Conservation (phyloP, 2,329 filamentous ascomycete genomes). For the Pestalotiopsis sp. region DNA sequence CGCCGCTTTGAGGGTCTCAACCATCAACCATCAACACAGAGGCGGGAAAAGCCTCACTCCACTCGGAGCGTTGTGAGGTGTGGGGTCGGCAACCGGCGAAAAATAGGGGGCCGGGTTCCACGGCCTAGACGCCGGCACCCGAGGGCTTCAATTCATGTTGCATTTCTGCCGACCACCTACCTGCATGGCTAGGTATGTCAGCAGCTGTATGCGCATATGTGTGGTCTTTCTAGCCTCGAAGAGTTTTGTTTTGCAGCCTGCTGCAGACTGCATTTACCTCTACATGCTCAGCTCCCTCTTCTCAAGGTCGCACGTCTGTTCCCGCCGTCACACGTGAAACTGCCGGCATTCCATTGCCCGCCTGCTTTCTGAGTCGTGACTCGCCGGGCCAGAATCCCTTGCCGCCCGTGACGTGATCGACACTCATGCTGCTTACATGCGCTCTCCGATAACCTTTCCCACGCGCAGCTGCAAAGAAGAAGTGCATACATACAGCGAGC, state of each 20-base stretch:
- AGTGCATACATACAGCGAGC: background rate
- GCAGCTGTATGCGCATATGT: background rate
- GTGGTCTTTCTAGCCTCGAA: background rate
- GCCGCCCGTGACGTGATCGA: background rate
- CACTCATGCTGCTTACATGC: background rate
- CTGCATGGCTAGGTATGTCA: too few relatives aligned
- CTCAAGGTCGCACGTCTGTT: background rate
- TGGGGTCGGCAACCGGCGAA: slow-evolving; percentile 4
- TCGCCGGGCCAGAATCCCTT: background rate
- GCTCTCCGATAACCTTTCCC: background rate
- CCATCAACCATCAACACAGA: background rate
- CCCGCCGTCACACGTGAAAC: background rate
- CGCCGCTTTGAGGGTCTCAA: background rate
- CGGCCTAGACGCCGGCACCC: slow-evolving; percentile 4
- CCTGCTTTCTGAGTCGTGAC: background rate
- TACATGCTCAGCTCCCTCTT: background rate
- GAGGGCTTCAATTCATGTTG: background rate
- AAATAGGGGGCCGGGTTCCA: slow-evolving; percentile 5
- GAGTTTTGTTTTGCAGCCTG: background rate
- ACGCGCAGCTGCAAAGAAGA: background rate
- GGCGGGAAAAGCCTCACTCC: background rate
- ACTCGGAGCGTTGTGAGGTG: slow-evolving; percentile 4
- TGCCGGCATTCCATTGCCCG: background rate
- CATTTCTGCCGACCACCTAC: background rate
- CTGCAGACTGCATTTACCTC: background rate